Conservation (phyloP, 257 asterid species). For the Ajuga chamaepitys region DNA sequence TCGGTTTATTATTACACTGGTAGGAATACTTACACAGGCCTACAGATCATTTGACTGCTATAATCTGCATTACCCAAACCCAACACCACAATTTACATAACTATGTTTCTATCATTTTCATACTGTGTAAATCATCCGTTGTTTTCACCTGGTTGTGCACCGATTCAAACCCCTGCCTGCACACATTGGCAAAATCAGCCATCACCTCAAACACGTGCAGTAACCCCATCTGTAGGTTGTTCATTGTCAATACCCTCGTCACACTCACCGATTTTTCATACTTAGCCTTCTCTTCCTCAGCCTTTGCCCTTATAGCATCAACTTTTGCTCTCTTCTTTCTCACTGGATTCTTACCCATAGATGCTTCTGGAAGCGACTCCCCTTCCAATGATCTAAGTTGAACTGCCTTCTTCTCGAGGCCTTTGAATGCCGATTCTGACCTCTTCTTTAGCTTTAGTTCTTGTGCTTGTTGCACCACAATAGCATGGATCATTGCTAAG, state of each 20-base stretch:
- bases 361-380: constrained; percentile 45
- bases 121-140: constrained; percentile 32
- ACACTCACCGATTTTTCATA: constrained; percentile 60
- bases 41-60: not conserved
- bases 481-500: constrained; percentile 54
- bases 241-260: constrained; percentile 70
- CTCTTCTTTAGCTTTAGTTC: constrained; percentile 74
- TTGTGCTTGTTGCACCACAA: constrained; percentile 66
- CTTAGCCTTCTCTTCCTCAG: constrained; percentile 77
- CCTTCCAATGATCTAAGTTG: constrained; percentile 60
- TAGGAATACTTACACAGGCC: not conserved
- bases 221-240: constrained; percentile 74
- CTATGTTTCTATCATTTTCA: constrained; percentile 58
- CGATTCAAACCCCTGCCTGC: constrained; percentile 60
- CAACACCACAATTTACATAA: not conserved
- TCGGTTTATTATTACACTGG: constrained; percentile 16
- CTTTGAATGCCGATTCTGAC: constrained; percentile 53
- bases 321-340: constrained; percentile 54
- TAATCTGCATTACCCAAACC: not conserved
- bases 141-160: constrained; percentile 61
- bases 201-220: constrained; percentile 81
- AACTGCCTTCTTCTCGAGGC: constrained; percentile 54
- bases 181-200: constrained; percentile 72
- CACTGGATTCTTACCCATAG: constrained; percentile 40
- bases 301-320: constrained; percentile 42